Evolutionary conservation across 2,329 filamentous ascomycete species (phyloP).

Genomic region (Colletotrichum tabaci): DNA sequence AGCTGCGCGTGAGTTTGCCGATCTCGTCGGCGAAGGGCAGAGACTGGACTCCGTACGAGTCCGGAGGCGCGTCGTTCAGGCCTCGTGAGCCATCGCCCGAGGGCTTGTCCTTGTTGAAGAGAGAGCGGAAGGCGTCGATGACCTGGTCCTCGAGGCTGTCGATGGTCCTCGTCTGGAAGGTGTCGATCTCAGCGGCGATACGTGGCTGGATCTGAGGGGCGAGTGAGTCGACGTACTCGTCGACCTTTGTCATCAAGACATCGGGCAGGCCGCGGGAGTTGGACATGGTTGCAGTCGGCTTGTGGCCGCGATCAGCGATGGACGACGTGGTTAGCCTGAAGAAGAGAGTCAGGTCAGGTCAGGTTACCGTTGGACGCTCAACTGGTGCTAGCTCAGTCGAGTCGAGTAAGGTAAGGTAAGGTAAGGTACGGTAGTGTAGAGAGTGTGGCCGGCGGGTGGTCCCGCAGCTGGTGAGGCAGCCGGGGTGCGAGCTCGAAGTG

Average conservation of each 20-base stretch:
- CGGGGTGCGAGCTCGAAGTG: background rate
- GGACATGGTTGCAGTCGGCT: conserved; percentile 49
- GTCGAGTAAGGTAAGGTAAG: background rate
- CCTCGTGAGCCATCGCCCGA: conserved; percentile 43
- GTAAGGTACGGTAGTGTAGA: no score
- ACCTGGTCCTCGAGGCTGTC: conserved; percentile 62
- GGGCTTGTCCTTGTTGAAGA: conserved; percentile 56
- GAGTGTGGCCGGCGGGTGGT: background rate
- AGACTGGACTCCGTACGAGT: conserved; percentile 58
- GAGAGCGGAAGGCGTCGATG: conserved; percentile 60
- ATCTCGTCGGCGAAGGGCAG: conserved; percentile 64
- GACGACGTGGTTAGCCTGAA: background rate
- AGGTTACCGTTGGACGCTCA: conserved; percentile 5
- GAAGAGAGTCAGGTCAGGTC: background rate
- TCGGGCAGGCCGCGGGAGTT: conserved; percentile 55
- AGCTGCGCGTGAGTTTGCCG: conserved; percentile 57
- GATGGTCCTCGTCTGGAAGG: conserved; percentile 61
- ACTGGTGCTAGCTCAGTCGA: conserved; percentile 1
- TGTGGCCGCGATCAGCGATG: background rate
- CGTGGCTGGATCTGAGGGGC: conserved; percentile 62
- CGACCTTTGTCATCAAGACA: conserved; percentile 60
- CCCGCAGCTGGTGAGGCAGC: conserved; percentile 11
- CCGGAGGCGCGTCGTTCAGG: conserved; percentile 54
- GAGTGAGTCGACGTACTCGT: conserved; percentile 63
- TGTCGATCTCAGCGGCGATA: conserved; percentile 60